Percentiles rank a stretch among this genome's conserved stretches.
Evolutionary conservation across 805 yeast species (phyloP).

Genomic region (Allodekkera sacchari): DNA sequence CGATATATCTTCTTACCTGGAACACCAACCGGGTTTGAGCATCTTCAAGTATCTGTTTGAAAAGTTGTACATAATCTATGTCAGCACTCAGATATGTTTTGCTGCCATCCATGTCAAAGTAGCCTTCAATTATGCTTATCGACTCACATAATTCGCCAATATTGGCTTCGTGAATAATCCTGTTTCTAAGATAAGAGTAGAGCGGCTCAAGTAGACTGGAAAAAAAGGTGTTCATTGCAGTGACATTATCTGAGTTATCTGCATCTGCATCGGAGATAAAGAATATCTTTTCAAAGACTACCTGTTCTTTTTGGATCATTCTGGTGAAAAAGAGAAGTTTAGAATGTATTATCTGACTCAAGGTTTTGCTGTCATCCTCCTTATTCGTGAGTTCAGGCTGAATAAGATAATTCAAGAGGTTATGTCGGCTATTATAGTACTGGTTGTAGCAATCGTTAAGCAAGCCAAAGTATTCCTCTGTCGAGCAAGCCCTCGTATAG

Average conservation of each 20-base stretch:
- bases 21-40: slow-evolving; percentile 76
- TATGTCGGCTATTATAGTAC: slow-evolving; percentile 52
- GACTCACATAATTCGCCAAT: slow-evolving; percentile 68
- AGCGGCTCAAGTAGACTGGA: slow-evolving; percentile 65
- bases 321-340: slow-evolving; percentile 53
- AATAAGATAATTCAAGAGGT: slow-evolving; percentile 35
- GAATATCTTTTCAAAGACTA: slow-evolving; percentile 50
- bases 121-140: slow-evolving; percentile 58
- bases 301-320: slow-evolving; percentile 52
- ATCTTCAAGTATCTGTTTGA: slow-evolving; percentile 66
- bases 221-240: slow-evolving; percentile 47
- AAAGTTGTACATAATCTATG: slow-evolving; percentile 49
- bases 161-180: slow-evolving; percentile 61
- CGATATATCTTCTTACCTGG: slow-evolving; percentile 66
- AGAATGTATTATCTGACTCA: slow-evolving; percentile 56
- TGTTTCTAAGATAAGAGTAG: slow-evolving; percentile 59
- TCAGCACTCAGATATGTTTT: slow-evolving; percentile 7
- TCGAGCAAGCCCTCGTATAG: slow-evolving; percentile 15
- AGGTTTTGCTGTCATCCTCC: slow-evolving; percentile 21
- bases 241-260: slow-evolving; percentile 24
- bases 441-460: slow-evolving; percentile 53
- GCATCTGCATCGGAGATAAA: slow-evolving; percentile 12
- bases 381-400: slow-evolving; percentile 16
- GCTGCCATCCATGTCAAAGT: slow-evolving; percentile 50
- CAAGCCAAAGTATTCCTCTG: slow-evolving; percentile 55